Base-by-base conservation (phyloP, 2,329 filamentous ascomycete genomes). In the Rutstroemia sp. region DNA sequence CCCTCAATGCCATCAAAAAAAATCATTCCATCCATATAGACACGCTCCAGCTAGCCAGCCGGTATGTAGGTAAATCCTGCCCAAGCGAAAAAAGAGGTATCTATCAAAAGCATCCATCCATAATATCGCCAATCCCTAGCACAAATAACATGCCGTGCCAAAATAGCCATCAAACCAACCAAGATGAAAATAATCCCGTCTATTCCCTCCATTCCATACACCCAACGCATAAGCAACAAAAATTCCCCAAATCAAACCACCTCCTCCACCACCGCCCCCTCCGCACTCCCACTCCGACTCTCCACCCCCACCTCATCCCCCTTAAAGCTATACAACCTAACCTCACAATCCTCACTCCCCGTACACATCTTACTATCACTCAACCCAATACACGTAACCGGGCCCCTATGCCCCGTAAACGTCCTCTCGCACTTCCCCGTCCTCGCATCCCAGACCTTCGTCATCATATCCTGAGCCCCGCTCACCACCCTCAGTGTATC, bases 391-490 rank as follows among this genome's bases (percentile, higher is more conserved):
- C 92, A 97, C 3, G 92, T 97, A 3, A 97, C 91, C 0, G 94
- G 92, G 0, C 90, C 92, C 1, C 86, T 82, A 71, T 97, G 94
- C 0, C 92, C 92, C 2, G 90, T 91, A 68, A 96, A 92, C 3
- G 92, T 97, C 49, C 91, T 80, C 71, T 97, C 92, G 71, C 92
- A 96, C 67, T 88, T 90, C 27, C 94, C 94, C 1, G 88, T 92
- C 57, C 91, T 78, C 16, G 92, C 88, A 72, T 97, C 92, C 94
- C 94, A 99, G 34, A 89, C 84, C 75, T 97, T 97, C 66, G 96
- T 88, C 83, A 92, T 95, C 44, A 90, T 86, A 72, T 99, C 94
- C 71, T 97, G 91, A 10, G 90, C 88, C 0, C 92, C 92, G 18
- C 87, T 90, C 14, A 97, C 90, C 16, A 96, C 83, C 10, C 94